phyloP scores from a whole-genome alignment of 345 rosid species.

The Syzygium grande region DNA sequence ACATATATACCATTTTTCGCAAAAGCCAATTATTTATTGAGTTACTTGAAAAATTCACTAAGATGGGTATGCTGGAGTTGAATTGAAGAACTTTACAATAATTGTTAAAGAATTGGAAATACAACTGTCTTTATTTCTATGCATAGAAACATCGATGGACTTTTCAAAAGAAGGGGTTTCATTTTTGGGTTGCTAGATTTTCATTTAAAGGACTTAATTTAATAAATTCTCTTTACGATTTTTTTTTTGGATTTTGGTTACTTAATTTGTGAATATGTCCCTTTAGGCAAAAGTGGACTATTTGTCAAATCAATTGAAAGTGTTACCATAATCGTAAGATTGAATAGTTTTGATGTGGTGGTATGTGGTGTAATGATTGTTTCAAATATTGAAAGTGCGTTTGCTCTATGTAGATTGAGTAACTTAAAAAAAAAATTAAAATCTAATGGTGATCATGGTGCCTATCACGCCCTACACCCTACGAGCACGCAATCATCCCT shows the following conservation, averaged over 20 bases:
- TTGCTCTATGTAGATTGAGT: not conserved
- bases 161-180: not conserved
- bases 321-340: not conserved
- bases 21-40: not conserved
- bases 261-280: not conserved
- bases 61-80: not conserved
- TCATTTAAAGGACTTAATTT: not conserved
- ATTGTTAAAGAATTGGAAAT: not conserved
- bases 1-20: not conserved
- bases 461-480: no score
- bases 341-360: not conserved
- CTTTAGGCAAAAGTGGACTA: not conserved
- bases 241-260: not conserved
- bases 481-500: no score
- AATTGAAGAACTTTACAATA: not conserved
- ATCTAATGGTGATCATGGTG: no score
- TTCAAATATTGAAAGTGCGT: not conserved
- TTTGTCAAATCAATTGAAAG: not conserved
- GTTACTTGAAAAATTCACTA: not conserved
- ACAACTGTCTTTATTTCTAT: not conserved
- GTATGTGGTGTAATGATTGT: not conserved
- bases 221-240: not conserved
- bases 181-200: not conserved
- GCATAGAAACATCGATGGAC: not conserved
- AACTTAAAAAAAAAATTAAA: no score